A percentile compares a stretch with the other conserved stretches of the same genome.
Evolutionary conservation across 202 grass and related monocot genomes (phyloP).

Genomic region (Sporobolus alterniflorus): DNA sequence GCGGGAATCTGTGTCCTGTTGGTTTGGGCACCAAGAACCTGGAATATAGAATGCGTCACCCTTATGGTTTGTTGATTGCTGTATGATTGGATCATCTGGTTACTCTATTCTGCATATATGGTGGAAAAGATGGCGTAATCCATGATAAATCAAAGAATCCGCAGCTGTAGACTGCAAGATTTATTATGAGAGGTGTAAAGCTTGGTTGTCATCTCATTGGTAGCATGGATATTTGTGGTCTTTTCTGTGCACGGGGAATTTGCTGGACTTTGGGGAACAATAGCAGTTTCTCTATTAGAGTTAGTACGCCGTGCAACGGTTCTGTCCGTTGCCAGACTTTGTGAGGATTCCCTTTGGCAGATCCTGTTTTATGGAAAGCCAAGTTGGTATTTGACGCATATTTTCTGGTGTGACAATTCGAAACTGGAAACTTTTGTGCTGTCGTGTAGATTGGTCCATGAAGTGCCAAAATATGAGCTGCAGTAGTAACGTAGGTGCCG

Average conservation of each 20-base stretch:
- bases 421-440: neutral
- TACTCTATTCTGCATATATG: neutral
- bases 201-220: conserved; percentile 3
- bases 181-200: neutral
- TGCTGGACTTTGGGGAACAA: neutral
- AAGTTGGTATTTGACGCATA: neutral
- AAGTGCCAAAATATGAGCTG: neutral
- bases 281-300: neutral
- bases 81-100: neutral
- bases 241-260: neutral
- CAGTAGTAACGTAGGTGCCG: neutral
- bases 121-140: too few relatives aligned
- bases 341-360: neutral
- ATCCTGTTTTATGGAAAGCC: neutral
- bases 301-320: neutral
- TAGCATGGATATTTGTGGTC: neutral
- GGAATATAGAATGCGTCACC: neutral
- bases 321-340: neutral
- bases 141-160: neutral
- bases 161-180: neutral
- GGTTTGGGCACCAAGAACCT: conserved; percentile 15
- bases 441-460: neutral
- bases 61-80: neutral
- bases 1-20: conserved; percentile 25
- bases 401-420: neutral